These are phyloP conservation scores for Schwanniomyces etchellsii DNA, from an alignment of 1,139 yeast species.

Conservation along the genomic window DNA sequence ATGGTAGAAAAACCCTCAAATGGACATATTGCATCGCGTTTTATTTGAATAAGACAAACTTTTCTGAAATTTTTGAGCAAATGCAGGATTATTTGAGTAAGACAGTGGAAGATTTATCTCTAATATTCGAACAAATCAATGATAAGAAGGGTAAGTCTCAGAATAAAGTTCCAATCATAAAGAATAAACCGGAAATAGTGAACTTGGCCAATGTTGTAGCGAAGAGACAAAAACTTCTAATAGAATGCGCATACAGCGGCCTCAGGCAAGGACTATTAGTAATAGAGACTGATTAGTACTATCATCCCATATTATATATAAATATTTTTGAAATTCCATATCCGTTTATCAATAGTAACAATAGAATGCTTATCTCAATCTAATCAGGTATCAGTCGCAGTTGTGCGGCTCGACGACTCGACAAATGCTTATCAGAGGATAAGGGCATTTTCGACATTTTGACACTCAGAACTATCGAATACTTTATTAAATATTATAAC, in stretches of 20 bases:
- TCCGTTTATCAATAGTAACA: too few relatives aligned
- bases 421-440: too few relatives aligned
- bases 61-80: constrained; percentile 62
- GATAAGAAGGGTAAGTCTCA: constrained; percentile 29
- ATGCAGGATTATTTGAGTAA: constrained; percentile 67
- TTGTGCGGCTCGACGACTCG: too few relatives aligned
- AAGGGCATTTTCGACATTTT: too few relatives aligned
- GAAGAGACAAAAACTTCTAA: constrained; percentile 44
- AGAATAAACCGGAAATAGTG: constrained; percentile 47
- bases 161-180: constrained; percentile 28
- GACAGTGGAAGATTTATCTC: constrained; percentile 77
- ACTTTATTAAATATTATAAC: too few relatives aligned
- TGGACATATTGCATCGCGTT: constrained; percentile 90
- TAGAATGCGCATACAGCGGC: constrained; percentile 44
- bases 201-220: constrained; percentile 41
- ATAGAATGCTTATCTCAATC: too few relatives aligned
- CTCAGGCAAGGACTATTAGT: constrained; percentile 20
- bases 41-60: constrained; percentile 48
- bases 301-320: not conserved
- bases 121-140: constrained; percentile 56
- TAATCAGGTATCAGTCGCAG: too few relatives aligned
- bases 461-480: too few relatives aligned
- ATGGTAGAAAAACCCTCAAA: constrained; percentile 72
- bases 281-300: constrained; percentile 10
- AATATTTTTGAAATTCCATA: constrained; percentile 3